Evolutionary conservation across 2,329 filamentous ascomycete species (phyloP).

Genomic region (Fusarium albidum): DNA sequence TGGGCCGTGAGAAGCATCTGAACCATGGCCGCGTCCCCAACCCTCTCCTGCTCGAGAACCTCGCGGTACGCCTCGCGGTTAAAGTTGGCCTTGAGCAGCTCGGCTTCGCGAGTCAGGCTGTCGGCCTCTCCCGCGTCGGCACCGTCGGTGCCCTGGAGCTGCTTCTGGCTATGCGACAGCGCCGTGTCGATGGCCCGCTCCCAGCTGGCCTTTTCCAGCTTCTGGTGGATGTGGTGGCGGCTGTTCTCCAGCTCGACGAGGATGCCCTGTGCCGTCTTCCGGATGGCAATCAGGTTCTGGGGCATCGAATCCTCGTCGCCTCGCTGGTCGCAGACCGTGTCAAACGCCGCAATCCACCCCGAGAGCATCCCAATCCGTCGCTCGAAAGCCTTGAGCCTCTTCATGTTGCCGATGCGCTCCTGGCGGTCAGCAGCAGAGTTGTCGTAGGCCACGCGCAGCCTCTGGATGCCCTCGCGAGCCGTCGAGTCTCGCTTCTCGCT

Average conservation of each 20-base stretch:
- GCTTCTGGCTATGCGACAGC: slow-evolving; percentile 82
- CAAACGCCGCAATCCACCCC: slow-evolving; percentile 92
- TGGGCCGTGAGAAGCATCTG: slow-evolving; percentile 89
- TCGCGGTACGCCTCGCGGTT: slow-evolving; percentile 80
- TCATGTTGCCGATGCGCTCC: slow-evolving; percentile 81
- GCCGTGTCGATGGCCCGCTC: slow-evolving; percentile 88
- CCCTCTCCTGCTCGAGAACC: slow-evolving; percentile 84
- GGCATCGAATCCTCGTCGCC: slow-evolving; percentile 65
- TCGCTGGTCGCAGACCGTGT: slow-evolving; percentile 76
- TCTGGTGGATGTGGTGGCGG: slow-evolving; percentile 88
- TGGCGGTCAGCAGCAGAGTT: slow-evolving; percentile 79
- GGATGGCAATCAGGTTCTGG: slow-evolving; percentile 74
- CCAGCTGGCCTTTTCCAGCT: slow-evolving; percentile 83
- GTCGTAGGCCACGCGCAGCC: slow-evolving; percentile 85
- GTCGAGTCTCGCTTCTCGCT: slow-evolving; percentile 82
- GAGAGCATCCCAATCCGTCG: slow-evolving; percentile 86
- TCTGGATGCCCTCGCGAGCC: slow-evolving; percentile 78
- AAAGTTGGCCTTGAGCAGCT: slow-evolving; percentile 84
- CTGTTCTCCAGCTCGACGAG: slow-evolving; percentile 89
- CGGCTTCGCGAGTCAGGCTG: slow-evolving; percentile 80
- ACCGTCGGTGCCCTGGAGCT: slow-evolving; percentile 68
- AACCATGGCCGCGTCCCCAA: slow-evolving; percentile 77
- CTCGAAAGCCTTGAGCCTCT: slow-evolving; percentile 83
- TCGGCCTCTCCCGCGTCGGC: slow-evolving; percentile 69
- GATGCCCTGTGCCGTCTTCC: slow-evolving; percentile 89